Conservation (phyloP, 2,329 filamentous ascomycete species). For the Plenodomus lindquistii region DNA sequence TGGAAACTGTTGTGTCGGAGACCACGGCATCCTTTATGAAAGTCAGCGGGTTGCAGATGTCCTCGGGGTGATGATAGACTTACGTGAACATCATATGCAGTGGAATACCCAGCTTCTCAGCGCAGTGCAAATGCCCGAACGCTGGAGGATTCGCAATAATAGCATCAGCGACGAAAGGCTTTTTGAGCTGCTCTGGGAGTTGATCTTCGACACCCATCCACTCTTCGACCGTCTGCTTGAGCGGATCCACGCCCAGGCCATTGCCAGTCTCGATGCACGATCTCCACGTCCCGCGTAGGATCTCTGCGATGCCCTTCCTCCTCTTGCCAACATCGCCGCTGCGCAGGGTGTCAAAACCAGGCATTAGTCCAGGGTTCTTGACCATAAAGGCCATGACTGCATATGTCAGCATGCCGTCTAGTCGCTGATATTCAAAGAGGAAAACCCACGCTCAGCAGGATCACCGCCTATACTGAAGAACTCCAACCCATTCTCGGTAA, state of each 20-base stretch:
- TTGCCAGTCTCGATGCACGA: slow-evolving; percentile 81
- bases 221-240: slow-evolving; percentile 59
- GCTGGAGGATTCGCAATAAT: slow-evolving; percentile 80
- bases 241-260: slow-evolving; percentile 57
- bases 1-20: slow-evolving; percentile 80
- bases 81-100: slow-evolving; percentile 88
- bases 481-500: slow-evolving; percentile 54
- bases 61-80: slow-evolving; percentile 38
- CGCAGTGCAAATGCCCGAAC: slow-evolving; percentile 75
- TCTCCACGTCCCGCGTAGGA: slow-evolving; percentile 83
- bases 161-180: slow-evolving; percentile 79
- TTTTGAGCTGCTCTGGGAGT: slow-evolving; percentile 37
- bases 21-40: slow-evolving; percentile 75
- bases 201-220: slow-evolving; percentile 50
- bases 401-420: not conserved
- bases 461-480: slow-evolving; percentile 58
- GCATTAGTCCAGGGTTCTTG: slow-evolving; percentile 84
- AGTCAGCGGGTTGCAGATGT: slow-evolving; percentile 3
- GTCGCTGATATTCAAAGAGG: not conserved
- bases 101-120: slow-evolving; percentile 74
- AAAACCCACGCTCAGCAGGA: slow-evolving; percentile 42
- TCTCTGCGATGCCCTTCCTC: slow-evolving; percentile 74
- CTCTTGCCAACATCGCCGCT: slow-evolving; percentile 77
- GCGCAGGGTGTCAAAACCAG: slow-evolving; percentile 74
- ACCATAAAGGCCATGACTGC: slow-evolving; percentile 77